phyloP scores from a whole-genome alignment of 257 asterid genomes.

The Capsicum baccatum region DNA sequence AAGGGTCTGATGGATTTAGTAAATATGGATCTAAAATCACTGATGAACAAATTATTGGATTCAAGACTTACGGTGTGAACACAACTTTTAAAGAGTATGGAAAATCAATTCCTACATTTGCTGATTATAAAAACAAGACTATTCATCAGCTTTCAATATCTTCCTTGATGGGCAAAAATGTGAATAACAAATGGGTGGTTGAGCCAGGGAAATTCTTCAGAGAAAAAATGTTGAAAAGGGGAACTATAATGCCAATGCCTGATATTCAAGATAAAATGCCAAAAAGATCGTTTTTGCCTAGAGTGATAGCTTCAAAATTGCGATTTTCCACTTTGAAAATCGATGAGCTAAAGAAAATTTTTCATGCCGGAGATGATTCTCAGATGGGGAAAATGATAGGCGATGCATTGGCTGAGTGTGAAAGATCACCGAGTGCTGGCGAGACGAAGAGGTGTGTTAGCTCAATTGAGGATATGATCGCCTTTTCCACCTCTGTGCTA shows the following conservation, averaged over 20 bases:
- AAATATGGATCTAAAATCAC: constrained; percentile 66
- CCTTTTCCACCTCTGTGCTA: constrained; percentile 70
- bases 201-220: constrained; percentile 89
- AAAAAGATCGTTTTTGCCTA: constrained; percentile 84
- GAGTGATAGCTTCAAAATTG: constrained; percentile 66
- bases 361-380: constrained; percentile 62
- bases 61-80: constrained; percentile 65
- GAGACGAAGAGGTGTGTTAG: constrained; percentile 81
- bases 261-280: constrained; percentile 92
- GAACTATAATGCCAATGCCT: constrained; percentile 81
- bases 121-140: constrained; percentile 54
- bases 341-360: constrained; percentile 47
- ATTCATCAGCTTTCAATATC: constrained; percentile 10
- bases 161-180: constrained; percentile 40
- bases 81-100: constrained; percentile 68
- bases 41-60: constrained; percentile 40
- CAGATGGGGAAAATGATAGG: constrained; percentile 53
- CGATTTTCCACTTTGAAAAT: constrained; percentile 75
- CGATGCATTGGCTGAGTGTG: constrained; percentile 64
- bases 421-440: constrained; percentile 66
- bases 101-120: constrained; percentile 50
- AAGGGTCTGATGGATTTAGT: constrained; percentile 73
- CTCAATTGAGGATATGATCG: constrained; percentile 86
- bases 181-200: constrained; percentile 58
- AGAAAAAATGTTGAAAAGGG: constrained; percentile 66